These are phyloP conservation scores for Macrolepiota fuliginosa DNA, from an alignment of 768 basidiomycete species.

Conservation along the genomic window DNA sequence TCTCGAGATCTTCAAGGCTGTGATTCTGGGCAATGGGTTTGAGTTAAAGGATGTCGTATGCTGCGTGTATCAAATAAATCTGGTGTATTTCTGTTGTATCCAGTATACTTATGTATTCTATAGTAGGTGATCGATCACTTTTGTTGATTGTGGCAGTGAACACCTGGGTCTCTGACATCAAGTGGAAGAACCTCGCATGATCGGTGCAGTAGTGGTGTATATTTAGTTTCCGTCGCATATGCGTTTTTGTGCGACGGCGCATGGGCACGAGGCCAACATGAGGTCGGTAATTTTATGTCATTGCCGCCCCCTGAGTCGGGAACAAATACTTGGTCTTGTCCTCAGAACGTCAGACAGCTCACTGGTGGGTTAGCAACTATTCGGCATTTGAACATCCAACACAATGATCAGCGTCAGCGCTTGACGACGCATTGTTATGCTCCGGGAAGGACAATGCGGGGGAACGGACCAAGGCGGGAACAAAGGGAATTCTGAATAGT, in stretches of 20 bases:
- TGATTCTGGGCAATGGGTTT: background rate
- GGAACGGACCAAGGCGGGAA: slow-evolving; percentile 6
- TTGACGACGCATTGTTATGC: background rate
- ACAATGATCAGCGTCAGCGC: background rate
- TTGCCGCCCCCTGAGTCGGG: background rate
- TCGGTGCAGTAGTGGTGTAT: background rate
- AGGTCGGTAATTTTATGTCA: slow-evolving; percentile 5
- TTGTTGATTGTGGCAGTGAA: background rate
- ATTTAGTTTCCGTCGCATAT: background rate
- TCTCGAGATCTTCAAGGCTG: slow-evolving; percentile 7
- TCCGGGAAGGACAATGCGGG: slow-evolving; percentile 1
- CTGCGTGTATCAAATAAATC: slow-evolving; percentile 10
- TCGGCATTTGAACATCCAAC: background rate
- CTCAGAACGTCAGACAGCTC: background rate
- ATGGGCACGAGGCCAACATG: slow-evolving; percentile 11
- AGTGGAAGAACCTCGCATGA: slow-evolving; percentile 1
- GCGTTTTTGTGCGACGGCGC: background rate
- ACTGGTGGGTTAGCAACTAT: background rate
- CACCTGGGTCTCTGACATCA: background rate
- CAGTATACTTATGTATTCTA: background rate
- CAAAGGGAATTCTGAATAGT: slow-evolving; percentile 3
- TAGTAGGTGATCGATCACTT: background rate
- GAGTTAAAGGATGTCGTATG: background rate
- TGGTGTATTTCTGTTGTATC: slow-evolving; percentile 8
- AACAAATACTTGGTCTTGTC: background rate